Evolutionary conservation across 148 eudicot genomes (phyloP).

Genomic region (Chenopodium album): DNA sequence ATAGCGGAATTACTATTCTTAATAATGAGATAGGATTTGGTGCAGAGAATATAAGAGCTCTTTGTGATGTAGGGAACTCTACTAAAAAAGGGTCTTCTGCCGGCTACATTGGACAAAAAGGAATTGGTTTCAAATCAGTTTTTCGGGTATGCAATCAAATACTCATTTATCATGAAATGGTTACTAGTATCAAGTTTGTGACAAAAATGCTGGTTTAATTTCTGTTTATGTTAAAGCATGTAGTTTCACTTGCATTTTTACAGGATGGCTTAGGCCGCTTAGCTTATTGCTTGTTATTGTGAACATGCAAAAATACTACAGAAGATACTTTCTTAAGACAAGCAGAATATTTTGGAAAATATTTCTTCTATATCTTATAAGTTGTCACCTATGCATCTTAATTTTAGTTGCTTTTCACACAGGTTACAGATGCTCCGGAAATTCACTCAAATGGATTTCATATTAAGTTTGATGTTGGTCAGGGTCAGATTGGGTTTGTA

Average conservation of each 20-base stretch:
- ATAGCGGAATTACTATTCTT: conserved; percentile 62
- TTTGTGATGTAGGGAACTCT: conserved; percentile 96
- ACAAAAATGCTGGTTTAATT: neutral
- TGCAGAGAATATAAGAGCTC: conserved; percentile 81
- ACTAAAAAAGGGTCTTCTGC: conserved; percentile 78
- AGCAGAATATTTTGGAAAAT: neutral
- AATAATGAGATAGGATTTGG: conserved; percentile 88
- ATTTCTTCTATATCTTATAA: neutral
- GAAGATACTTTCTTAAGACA: neutral
- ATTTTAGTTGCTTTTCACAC: conserved; percentile 29
- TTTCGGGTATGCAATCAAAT: conserved; percentile 62
- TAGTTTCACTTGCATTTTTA: too few relatives aligned
- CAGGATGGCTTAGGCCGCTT: neutral
- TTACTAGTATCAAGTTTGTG: neutral
- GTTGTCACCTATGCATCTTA: neutral
- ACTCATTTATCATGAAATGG: neutral
- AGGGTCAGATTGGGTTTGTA: conserved; percentile 96
- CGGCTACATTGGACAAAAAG: conserved; percentile 98
- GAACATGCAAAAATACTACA: neutral
- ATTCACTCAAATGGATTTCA: conserved; percentile 97
- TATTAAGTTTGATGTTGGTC: conserved; percentile 84
- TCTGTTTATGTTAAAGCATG: too few relatives aligned
- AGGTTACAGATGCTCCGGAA: conserved; percentile 99
- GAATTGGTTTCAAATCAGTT: conserved; percentile 97
- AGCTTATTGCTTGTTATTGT: neutral